phyloP scores from a whole-genome alignment of 2,329 filamentous ascomycete genomes.

The Chaetomiaceae sp. region DNA sequence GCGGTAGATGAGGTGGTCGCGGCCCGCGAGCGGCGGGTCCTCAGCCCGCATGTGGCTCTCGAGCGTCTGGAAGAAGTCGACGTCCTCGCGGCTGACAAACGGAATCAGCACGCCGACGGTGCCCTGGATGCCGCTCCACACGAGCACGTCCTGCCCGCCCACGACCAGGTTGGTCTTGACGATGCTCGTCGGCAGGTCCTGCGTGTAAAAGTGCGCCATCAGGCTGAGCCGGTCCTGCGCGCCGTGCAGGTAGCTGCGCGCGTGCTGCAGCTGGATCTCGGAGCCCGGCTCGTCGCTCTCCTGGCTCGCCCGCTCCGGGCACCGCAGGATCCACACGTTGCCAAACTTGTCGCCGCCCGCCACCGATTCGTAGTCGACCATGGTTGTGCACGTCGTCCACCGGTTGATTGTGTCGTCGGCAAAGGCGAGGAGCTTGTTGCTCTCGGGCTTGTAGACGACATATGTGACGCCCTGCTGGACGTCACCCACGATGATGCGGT shows the following conservation, averaged over 20 bases:
- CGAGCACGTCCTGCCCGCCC: constrained; percentile 82
- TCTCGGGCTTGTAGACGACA: constrained; percentile 87
- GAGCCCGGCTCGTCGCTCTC: constrained; percentile 90
- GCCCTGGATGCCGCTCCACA: constrained; percentile 93
- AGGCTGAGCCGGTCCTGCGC: constrained; percentile 79
- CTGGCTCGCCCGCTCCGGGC: constrained; percentile 77
- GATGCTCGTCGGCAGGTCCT: constrained; percentile 88
- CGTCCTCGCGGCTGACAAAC: constrained; percentile 85
- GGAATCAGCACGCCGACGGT: constrained; percentile 92
- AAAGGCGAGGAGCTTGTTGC: constrained; percentile 90
- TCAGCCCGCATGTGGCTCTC: constrained; percentile 84
- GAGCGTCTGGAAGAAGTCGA: constrained; percentile 94
- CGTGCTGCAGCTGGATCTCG: constrained; percentile 85
- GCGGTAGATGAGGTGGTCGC: constrained; percentile 93
- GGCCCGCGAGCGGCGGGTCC: constrained; percentile 80
- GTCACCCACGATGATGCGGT: constrained; percentile 86
- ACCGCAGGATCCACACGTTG: constrained; percentile 89
- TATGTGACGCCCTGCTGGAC: constrained; percentile 88
- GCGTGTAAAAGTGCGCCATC: constrained; percentile 82
- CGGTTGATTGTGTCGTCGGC: constrained; percentile 83
- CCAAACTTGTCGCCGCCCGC: constrained; percentile 97
- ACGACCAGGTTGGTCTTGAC: constrained; percentile 86
- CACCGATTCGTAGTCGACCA: constrained; percentile 96
- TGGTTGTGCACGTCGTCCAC: constrained; percentile 85
- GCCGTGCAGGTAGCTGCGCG: constrained; percentile 84